Conservation (phyloP, 345 rosid genomes). For the Moricandia moricandioides region DNA sequence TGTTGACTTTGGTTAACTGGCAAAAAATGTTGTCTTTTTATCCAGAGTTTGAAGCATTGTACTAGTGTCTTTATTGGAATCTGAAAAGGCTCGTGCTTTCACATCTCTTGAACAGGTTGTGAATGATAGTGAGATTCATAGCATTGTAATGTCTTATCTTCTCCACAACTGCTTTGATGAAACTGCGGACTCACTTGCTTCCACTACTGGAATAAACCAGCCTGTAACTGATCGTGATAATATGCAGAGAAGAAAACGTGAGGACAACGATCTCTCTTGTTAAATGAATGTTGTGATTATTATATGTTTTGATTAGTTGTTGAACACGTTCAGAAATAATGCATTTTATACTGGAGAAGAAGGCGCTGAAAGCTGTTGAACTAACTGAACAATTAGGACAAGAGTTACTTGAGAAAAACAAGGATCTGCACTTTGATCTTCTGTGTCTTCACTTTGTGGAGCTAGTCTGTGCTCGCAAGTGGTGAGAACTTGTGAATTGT, state of each 20-base stretch:
- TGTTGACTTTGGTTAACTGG: conserved; percentile 4
- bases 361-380: conserved; percentile 83
- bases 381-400: conserved; percentile 72
- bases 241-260: conserved; percentile 85
- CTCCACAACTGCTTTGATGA: conserved; percentile 89
- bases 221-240: conserved; percentile 64
- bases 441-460: conserved; percentile 87
- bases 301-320: conserved; percentile 4
- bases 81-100: neutral
- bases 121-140: conserved; percentile 62
- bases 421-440: conserved; percentile 83
- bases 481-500: conserved; percentile 43
- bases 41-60: neutral
- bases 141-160: conserved; percentile 75
- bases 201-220: conserved; percentile 62
- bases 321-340: conserved; percentile 53
- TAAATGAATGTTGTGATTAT: no score
- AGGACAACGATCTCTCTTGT: conserved; percentile 5
- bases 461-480: conserved; percentile 56
- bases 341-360: conserved; percentile 61
- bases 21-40: neutral
- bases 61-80: neutral
- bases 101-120: conserved; percentile 46
- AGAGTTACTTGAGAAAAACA: conserved; percentile 69
- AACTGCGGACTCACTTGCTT: conserved; percentile 71